Base-by-base conservation (phyloP, 805 yeast species). In the Lachancea kluyveri region DNA sequence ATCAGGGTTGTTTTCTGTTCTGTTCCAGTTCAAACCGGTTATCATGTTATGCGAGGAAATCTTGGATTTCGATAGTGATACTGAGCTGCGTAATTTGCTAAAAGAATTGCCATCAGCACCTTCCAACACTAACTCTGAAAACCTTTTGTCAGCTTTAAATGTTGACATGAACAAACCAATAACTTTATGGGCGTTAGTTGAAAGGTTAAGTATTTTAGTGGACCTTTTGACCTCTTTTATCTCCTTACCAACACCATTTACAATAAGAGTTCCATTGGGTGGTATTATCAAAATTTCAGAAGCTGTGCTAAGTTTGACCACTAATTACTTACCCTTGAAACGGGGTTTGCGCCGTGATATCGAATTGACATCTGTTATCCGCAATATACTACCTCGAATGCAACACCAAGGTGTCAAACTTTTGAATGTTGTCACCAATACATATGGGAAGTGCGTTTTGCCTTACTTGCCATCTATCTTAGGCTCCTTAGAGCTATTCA, bases 221-320 rank as follows among this genome's bases (percentile, higher is more conserved):
- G 62, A 62, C 18, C 36, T 79, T 34, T 31, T 81, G 40, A 41
- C 52, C 36, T 57, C 70, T 2, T 72, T 69, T 36, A 49, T 75
- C 20, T 56, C 67, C 3, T 60, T 73, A 6, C 69, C 74, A 16
- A 75, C 86, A 1, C 73, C 70, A 24, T 67, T 63, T 43, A 62
- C 76, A 8, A 67, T 77, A 6, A 63, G 67, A 39, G 65, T 82
- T 6, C 92, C 94, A 3, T 41, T 84, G 9, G 88, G 90, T 1
- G 46, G 59, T 26, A 49, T 80, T 3, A 48, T 79, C 4, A 50
- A 63, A 6, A 38, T 78, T 29, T 60, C 67, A 14, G 86, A 80
- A 45, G 57, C 77, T 8, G 47, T 79, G 10, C 55, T 73, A 36
- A 65, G 77, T 11, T 54, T 84, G 36, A 74, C 77, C 41, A 56